These are phyloP conservation scores for Musa itinerans DNA, from an alignment of 176 grass and related monocot species.

Conservation along the genomic window DNA sequence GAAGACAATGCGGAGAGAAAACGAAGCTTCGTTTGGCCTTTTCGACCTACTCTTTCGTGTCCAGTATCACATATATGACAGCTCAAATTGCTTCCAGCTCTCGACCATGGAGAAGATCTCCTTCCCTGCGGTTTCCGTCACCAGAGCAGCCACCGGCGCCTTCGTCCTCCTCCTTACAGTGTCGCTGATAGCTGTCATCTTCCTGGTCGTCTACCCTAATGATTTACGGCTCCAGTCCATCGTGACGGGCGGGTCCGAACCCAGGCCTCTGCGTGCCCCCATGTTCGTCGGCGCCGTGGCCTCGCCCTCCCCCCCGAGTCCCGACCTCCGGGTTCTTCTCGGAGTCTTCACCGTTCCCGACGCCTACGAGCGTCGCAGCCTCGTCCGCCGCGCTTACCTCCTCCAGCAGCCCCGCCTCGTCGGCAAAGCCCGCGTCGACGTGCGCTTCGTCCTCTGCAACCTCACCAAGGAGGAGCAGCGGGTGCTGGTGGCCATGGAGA, in stretches of 20 bases:
- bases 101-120: slow-evolving; percentile 6
- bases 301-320: slow-evolving; percentile 12
- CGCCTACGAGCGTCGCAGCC: slow-evolving; percentile 43
- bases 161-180: slow-evolving; percentile 26
- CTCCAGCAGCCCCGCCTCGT: slow-evolving; percentile 23
- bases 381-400: slow-evolving; percentile 57
- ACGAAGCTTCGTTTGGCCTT: not conserved
- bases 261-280: slow-evolving; percentile 1
- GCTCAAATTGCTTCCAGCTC: not conserved
- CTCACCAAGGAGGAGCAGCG: slow-evolving; percentile 42
- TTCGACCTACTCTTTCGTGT: not conserved
- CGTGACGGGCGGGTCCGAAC: not conserved
- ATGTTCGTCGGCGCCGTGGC: slow-evolving; percentile 16
- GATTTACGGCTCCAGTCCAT: slow-evolving; percentile 17
- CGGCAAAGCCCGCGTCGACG: slow-evolving; percentile 36
- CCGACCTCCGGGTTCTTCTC: slow-evolving; percentile 49
- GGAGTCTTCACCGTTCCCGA: slow-evolving; percentile 46
- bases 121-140: not conserved
- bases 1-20: no score
- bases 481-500: slow-evolving; percentile 39
- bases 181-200: slow-evolving; percentile 13
- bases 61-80: not conserved
- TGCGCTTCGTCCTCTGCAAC: slow-evolving; percentile 69
- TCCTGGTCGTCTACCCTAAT: slow-evolving; percentile 25
- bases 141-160: not conserved